Evolutionary conservation across 805 yeast species (phyloP), one percentile per base, ranked within the genome.

Genomic region (Helenozyma rhizophorensis): DNA sequence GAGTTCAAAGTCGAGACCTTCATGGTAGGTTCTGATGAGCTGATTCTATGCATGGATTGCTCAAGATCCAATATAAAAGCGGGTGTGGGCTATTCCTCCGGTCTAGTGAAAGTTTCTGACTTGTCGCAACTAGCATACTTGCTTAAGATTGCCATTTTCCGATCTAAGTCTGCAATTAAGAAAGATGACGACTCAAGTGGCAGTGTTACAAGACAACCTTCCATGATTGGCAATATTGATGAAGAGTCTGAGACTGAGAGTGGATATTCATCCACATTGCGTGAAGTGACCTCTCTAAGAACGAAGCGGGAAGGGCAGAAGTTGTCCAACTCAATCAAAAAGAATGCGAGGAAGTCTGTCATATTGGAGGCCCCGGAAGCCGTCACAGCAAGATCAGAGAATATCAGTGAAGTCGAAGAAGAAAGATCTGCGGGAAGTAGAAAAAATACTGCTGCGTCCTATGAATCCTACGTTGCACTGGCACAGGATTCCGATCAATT

Each of bases 81-180:
- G 4, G 53, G 60, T 12, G 42, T 63, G 7, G 47, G 50, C 10
- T 43, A 39, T 14, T 29, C 36, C 2, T 36, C 41, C 1, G 88
- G 83, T 0, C 80, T 87, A 51, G 70, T 64, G 29, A 48, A 59
- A n/a, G 80, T 88, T 1, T 71, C 86, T 4, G 80, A 78, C 38
- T 70, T 87, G 29, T 58, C 76, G 13, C 97, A 93, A 58, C 71
- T 88, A 50, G 68, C 80, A 13, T 86, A 78, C 53, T 61, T 93
- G 28, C 63, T 89, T 44, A 82, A 84, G 48, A 87, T 93, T 41
- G 97, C 97, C 0, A 65, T 89, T 28, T 75, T 83, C 3, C 69
- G 96, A 36, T 83, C 83, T 24, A 77, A 62, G 50, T 70, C 75
- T 13, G 83, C 80, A 0, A 78, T 82, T 76, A 51, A 41, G 32